Conservation (phyloP, 139 green algal genomes). For the Asterochloris erici region DNA sequence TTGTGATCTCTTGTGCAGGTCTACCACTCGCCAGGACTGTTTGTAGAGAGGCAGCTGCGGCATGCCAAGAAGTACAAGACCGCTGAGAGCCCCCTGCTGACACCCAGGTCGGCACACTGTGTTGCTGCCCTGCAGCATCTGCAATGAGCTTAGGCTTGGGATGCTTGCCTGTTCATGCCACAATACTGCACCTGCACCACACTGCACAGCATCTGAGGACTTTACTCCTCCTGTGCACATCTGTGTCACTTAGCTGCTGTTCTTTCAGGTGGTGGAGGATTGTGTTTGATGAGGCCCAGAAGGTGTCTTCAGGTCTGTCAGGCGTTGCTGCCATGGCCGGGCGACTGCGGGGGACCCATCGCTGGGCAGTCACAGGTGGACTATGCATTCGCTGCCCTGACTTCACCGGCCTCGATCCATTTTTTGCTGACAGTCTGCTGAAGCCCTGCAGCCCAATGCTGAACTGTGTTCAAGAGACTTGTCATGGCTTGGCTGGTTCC, state of each 20-base stretch:
- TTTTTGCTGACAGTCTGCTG: no score
- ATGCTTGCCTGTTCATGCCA: no score
- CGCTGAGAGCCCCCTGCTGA: constrained; percentile 47
- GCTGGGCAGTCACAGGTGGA: constrained; percentile 65
- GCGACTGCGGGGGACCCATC: constrained; percentile 38
- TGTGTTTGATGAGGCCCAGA: constrained; percentile 74
- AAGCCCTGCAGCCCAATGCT: no score
- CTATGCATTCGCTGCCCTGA: no score
- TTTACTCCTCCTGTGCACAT: not conserved
- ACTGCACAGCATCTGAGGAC: no score
- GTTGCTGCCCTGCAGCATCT: no score
- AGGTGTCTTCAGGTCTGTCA: constrained; percentile 37
- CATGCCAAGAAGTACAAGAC: constrained; percentile 59
- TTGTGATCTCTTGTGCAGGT: constrained; percentile 2
- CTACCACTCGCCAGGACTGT: constrained; percentile 7
- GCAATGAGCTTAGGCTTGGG: no score
- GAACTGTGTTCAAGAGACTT: no score
- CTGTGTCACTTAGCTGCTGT: not conserved
- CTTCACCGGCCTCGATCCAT: no score
- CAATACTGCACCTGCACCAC: no score
- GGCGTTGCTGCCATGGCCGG: constrained; percentile 41
- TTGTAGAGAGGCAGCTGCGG: constrained; percentile 27
- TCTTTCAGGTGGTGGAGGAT: constrained; percentile 58
- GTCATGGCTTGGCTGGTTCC: no score
- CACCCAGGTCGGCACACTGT: constrained; percentile 1